Evolutionary conservation across 257 asterid species (phyloP).

Genomic region (Solanum sitiens): DNA sequence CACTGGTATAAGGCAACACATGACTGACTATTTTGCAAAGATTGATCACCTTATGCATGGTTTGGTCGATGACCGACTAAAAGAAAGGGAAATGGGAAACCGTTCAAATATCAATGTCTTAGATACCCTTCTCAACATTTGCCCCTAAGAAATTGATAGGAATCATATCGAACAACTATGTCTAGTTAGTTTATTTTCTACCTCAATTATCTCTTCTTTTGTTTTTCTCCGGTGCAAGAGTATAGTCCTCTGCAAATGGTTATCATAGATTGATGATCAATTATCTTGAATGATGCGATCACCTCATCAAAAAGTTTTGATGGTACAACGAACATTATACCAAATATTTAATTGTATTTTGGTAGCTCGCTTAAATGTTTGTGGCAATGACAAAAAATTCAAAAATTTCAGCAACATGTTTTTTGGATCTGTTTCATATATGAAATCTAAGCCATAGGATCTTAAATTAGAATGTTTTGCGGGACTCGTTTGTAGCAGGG

Average conservation of each 20-base stretch:
- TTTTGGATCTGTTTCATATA: neutral
- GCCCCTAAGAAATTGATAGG: slow-evolving; percentile 43
- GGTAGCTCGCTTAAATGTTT: too few species aligned
- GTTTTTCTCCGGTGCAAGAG: too few species aligned
- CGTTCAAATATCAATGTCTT: slow-evolving; percentile 11
- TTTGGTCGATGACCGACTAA: neutral
- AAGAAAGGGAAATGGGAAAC: neutral
- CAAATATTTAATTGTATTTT: too few species aligned
- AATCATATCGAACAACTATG: slow-evolving; percentile 54
- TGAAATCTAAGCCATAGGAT: neutral
- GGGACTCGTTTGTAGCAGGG: slow-evolving; percentile 19
- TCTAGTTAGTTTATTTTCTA: slow-evolving; percentile 21
- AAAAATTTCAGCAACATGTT: too few species aligned
- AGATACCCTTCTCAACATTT: slow-evolving; percentile 11
- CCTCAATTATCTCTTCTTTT: too few species aligned
- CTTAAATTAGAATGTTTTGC: neutral
- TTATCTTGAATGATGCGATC: too few species aligned
- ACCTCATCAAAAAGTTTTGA: too few species aligned
- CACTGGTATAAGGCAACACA: slow-evolving; percentile 6
- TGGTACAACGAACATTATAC: too few species aligned
- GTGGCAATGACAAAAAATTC: too few species aligned
- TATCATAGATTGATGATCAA: neutral
- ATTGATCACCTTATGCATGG: neutral
- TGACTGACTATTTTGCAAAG: neutral
- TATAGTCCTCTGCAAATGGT: neutral